Percentiles rank a stretch among this genome's conserved stretches.
phyloP scores from a whole-genome alignment of 768 basidiomycete species.

The Hericium erinaceus region DNA sequence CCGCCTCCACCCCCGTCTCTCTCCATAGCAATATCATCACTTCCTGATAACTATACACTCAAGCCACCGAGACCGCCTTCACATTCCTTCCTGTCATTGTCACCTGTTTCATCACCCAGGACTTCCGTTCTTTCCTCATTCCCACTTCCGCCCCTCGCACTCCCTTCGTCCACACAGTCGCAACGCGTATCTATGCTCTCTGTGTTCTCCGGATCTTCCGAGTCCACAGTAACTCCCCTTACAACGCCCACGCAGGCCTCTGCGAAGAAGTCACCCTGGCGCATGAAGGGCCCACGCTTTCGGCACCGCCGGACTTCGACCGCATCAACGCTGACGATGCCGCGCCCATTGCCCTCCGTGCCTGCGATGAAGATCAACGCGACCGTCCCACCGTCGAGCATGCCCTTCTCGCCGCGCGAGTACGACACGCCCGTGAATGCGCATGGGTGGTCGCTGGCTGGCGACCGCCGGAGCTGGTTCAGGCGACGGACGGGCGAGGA shows the following conservation, averaged over 20 bases:
- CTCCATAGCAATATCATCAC: background rate
- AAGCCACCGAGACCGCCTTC: background rate
- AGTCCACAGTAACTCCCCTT: background rate
- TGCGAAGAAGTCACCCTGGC: background rate
- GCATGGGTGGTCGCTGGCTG: background rate
- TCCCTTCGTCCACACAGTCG: background rate
- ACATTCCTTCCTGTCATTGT: background rate
- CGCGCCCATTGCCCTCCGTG: background rate
- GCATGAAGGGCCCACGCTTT: background rate
- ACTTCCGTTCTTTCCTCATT: background rate
- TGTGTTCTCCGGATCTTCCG: background rate
- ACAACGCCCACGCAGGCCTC: background rate
- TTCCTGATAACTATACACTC: background rate
- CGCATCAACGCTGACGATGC: background rate
- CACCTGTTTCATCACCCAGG: background rate
- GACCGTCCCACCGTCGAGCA: slow-evolving; percentile 2
- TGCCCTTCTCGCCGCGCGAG: slow-evolving; percentile 12
- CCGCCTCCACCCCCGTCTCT: background rate
- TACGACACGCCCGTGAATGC: slow-evolving; percentile 7
- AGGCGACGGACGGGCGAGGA: slow-evolving; percentile 3
- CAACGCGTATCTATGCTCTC: background rate
- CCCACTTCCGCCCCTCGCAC: background rate
- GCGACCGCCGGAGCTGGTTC: background rate
- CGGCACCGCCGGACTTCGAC: background rate
- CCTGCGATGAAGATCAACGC: slow-evolving; percentile 1